phyloP scores from a whole-genome alignment of 2,329 filamentous ascomycete genomes.

The Blumeriella jaapii region DNA sequence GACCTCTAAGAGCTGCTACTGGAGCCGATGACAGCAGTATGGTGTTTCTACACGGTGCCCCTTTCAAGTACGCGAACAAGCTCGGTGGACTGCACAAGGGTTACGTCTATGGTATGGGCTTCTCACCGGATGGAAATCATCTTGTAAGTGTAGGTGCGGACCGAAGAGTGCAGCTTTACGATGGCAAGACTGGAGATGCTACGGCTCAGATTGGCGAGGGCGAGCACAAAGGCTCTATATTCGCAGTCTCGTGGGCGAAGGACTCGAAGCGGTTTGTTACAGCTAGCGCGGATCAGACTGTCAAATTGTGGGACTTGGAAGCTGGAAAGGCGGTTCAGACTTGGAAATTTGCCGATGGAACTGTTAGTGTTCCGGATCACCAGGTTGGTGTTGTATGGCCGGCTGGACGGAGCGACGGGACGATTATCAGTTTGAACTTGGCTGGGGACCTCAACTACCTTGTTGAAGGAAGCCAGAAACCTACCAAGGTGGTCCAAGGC shows the following conservation, averaged over 20 bases:
- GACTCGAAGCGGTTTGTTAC: conserved; percentile 84
- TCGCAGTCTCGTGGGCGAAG: conserved; percentile 78
- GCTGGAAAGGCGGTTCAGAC: conserved; percentile 64
- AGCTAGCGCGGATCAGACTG: conserved; percentile 85
- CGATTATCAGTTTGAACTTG: conserved; percentile 83
- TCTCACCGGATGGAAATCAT: conserved; percentile 74
- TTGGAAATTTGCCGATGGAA: conserved; percentile 73
- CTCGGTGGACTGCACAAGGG: conserved; percentile 69
- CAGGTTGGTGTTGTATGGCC: conserved; percentile 94
- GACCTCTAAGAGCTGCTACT: conserved; percentile 84
- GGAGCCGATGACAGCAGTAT: conserved; percentile 82
- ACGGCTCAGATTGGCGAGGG: conserved; percentile 66
- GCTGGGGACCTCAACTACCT: conserved; percentile 87
- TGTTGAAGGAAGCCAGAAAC: conserved; percentile 55
- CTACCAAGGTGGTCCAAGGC: conserved; percentile 64
- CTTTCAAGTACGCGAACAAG: conserved; percentile 93
- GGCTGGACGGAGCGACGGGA: conserved; percentile 65
- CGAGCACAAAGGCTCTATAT: conserved; percentile 88
- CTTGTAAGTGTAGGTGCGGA: conserved; percentile 91
- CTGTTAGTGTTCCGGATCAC: conserved; percentile 65
- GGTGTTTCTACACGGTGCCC: conserved; percentile 86
- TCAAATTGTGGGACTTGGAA: conserved; percentile 88
- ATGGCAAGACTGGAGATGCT: conserved; percentile 87
- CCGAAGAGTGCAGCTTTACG: conserved; percentile 83
- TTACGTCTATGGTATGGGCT: conserved; percentile 79